Conservation (phyloP, 352 stramenopile genomes). For the Blastocystis sp. region DNA sequence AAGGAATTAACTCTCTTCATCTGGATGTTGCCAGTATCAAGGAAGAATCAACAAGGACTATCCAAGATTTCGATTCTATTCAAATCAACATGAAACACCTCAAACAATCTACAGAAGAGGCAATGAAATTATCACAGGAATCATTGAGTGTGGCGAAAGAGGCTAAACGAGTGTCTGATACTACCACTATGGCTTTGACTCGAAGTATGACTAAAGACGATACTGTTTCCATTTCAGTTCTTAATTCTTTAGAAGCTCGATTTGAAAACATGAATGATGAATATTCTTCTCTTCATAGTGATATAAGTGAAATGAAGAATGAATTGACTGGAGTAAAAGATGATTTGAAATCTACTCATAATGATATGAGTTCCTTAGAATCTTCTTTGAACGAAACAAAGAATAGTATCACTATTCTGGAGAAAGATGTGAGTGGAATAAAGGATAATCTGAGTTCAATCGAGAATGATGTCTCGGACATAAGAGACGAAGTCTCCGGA, state of each 20-base stretch:
- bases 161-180: neutral
- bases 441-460: neutral
- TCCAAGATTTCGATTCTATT: neutral
- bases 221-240: neutral
- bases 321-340: neutral
- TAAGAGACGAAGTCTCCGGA: neutral
- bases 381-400: neutral
- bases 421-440: neutral
- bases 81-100: neutral
- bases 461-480: no score
- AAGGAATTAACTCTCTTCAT: no score
- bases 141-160: neutral
- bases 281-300: neutral
- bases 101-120: neutral
- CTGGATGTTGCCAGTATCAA: no score
- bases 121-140: neutral
- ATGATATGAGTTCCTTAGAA: neutral
- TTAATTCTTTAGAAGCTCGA: neutral
- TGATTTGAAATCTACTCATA: neutral
- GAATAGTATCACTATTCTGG: neutral
- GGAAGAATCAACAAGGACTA: no score
- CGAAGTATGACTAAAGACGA: neutral
- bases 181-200: neutral
- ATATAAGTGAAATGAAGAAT: neutral
- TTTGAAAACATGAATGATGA: neutral